phyloP scores from a whole-genome alignment of 805 yeast species.

The Candida insectorum region DNA sequence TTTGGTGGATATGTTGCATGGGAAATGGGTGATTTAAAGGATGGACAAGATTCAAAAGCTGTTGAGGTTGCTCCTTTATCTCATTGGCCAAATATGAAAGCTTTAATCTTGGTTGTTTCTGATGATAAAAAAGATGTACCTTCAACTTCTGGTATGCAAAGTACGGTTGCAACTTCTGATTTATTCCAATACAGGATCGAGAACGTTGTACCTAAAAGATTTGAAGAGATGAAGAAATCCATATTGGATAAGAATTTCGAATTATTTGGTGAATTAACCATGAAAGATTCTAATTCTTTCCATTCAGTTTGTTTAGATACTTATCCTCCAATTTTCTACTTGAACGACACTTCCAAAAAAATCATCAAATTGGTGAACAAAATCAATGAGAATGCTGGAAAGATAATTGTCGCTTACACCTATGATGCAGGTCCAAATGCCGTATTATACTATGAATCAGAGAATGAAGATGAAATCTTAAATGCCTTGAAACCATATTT shows the following conservation, averaged over 20 bases:
- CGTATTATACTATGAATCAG: slow-evolving; percentile 80
- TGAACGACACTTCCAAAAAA: slow-evolving; percentile 85
- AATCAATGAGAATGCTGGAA: slow-evolving; percentile 66
- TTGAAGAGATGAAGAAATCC: slow-evolving; percentile 73
- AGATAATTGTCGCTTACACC: slow-evolving; percentile 88
- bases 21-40: slow-evolving; percentile 82
- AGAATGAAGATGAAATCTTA: slow-evolving; percentile 71
- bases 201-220: slow-evolving; percentile 84
- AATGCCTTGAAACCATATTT: slow-evolving; percentile 65
- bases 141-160: slow-evolving; percentile 95
- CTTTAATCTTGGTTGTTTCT: slow-evolving; percentile 87
- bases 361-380: slow-evolving; percentile 75
- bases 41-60: slow-evolving; percentile 94
- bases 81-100: slow-evolving; percentile 93
- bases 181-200: slow-evolving; percentile 76
- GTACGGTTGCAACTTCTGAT: slow-evolving; percentile 85
- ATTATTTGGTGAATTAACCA: slow-evolving; percentile 83
- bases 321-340: slow-evolving; percentile 90
- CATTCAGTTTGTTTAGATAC: slow-evolving; percentile 98
- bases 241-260: slow-evolving; percentile 74
- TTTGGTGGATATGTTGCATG: slow-evolving; percentile 98
- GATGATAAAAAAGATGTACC: slow-evolving; percentile 94
- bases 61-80: slow-evolving; percentile 80
- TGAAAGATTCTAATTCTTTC: slow-evolving; percentile 95
- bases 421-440: slow-evolving; percentile 99